phyloP scores from a whole-genome alignment of 2,329 filamentous ascomycete genomes.

The Aspergillus pseudoviridinutans region DNA sequence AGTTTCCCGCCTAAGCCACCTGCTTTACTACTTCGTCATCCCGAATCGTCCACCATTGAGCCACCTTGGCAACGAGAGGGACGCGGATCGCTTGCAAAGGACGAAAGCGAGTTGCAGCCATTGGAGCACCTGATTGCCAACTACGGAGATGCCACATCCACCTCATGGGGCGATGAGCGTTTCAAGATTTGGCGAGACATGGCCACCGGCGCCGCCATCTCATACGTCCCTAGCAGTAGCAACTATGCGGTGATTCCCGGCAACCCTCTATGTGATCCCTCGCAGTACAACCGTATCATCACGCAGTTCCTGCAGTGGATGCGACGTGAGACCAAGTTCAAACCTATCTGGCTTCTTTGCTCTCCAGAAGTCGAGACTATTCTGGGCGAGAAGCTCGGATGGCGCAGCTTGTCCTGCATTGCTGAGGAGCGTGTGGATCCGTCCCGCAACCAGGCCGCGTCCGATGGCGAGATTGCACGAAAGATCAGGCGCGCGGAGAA shows the following conservation, averaged over 20 bases:
- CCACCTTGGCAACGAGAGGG: conserved; percentile 54
- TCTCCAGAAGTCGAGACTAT: conserved; percentile 74
- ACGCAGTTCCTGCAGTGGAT: conserved; percentile 71
- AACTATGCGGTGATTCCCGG: conserved; percentile 82
- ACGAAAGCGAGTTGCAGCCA: conserved; percentile 59
- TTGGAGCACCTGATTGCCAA: conserved; percentile 89
- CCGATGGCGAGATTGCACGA: conserved; percentile 62
- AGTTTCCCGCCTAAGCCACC: conserved; percentile 69
- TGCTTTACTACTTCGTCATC: conserved; percentile 68
- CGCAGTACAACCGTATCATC: conserved; percentile 72
- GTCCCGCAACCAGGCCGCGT: conserved; percentile 61
- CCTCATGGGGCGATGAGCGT: conserved; percentile 85
- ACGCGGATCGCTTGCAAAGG: conserved; percentile 40
- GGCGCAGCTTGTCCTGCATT: conserved; percentile 83
- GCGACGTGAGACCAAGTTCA: conserved; percentile 65
- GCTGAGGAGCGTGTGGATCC: conserved; percentile 85
- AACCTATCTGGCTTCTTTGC: conserved; percentile 87
- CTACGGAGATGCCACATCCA: conserved; percentile 91
- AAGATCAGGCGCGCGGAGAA: conserved; percentile 78
- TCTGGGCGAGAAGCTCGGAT: conserved; percentile 73
- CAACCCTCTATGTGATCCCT: conserved; percentile 76
- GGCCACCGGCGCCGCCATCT: conserved; percentile 74
- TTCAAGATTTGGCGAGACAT: conserved; percentile 84
- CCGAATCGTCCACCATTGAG: conserved; percentile 77
- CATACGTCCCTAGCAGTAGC: conserved; percentile 68